phyloP scores from a whole-genome alignment of 1,284 basidiomycete genomes.

The Ganoderma lingzhi region DNA sequence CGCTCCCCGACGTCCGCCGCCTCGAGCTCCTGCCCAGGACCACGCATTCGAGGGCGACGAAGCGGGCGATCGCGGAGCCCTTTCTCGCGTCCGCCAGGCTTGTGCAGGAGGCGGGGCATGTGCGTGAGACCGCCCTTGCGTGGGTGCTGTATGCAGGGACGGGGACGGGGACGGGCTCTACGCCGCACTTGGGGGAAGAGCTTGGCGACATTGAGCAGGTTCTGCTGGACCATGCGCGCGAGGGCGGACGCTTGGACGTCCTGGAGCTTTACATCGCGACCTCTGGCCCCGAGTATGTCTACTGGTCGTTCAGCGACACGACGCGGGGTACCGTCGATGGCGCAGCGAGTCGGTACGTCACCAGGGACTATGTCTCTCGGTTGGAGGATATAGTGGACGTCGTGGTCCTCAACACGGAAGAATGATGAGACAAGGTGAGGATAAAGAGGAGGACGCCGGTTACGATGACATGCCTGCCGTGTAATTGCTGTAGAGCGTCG shows the following conservation, averaged over 20 bases:
- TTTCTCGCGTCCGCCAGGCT: not conserved
- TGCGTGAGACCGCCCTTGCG: not conserved
- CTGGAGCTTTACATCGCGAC: not conserved
- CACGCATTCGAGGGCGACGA: not conserved
- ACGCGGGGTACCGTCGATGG: not conserved
- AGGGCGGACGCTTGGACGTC: not conserved
- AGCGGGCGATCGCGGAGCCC: not conserved
- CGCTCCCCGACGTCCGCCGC: not conserved
- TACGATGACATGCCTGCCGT: too few species aligned
- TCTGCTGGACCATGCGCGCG: not conserved
- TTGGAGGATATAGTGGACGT: not conserved
- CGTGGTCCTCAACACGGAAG: not conserved
- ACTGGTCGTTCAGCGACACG: not conserved
- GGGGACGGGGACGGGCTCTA: not conserved
- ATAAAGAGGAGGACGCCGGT: too few species aligned
- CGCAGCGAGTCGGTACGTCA: not conserved
- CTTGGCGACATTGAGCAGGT: not conserved
- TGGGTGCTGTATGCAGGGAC: not conserved
- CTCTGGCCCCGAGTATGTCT: accelerated
- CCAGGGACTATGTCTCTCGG: not conserved
- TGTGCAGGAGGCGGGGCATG: not conserved
- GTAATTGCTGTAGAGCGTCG: too few species aligned
- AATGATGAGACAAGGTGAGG: too few species aligned
- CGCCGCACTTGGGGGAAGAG: not conserved
- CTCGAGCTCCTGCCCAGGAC: not conserved